Base-by-base conservation (phyloP, 2,329 filamentous ascomycete genomes). In the Ascocoryne sarcoides region DNA sequence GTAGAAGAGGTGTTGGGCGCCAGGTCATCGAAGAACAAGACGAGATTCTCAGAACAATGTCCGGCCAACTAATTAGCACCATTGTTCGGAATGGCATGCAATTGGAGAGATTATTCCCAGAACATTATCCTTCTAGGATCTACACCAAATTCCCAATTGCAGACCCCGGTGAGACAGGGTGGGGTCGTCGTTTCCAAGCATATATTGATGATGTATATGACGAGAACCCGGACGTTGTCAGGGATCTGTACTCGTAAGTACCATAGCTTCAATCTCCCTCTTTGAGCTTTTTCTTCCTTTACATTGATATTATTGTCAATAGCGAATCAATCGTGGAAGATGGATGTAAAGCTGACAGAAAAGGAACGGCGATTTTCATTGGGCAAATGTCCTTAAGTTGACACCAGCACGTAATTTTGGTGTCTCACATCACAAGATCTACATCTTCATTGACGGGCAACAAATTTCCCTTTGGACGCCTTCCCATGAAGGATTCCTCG, bases 21-120 rank as follows among this genome's bases (percentile, higher is more conserved):
- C 29, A 50, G 9, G 16, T 59, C 9, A 26, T 52, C 9, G 34
- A 44, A 9, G 56, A 57, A 30, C 23, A 20, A 9, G 47, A 59
- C 30, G 55, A 56, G 30, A 46, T 58, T 10, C 30, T 57, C 5
- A 47, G 43, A 18, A 37, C 48, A 2, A 51, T 59, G 5, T 54
- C 44, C 31, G 57, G 45, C 1, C 41, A 47, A 42, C 16, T 59
- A 10, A 37, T 58, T 3, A 44, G 39, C 35, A 41, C 14, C 15
- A 36, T 58, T 10, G 4, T 43, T 10, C 28, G 42, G 7, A 36
- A 34, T 10, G 47, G 40, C 4, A 32, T 50, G 14, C 16, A 32
- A 2, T 26, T 49, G 4, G 37, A 46, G 14, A 17, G 35, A 31
- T 36, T 59, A 2, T 59, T 51, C 44, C 57, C 52, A 8, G 16